Base-by-base conservation (phyloP, 2,329 filamentous ascomycete species). In the Trichoderma sp. region DNA sequence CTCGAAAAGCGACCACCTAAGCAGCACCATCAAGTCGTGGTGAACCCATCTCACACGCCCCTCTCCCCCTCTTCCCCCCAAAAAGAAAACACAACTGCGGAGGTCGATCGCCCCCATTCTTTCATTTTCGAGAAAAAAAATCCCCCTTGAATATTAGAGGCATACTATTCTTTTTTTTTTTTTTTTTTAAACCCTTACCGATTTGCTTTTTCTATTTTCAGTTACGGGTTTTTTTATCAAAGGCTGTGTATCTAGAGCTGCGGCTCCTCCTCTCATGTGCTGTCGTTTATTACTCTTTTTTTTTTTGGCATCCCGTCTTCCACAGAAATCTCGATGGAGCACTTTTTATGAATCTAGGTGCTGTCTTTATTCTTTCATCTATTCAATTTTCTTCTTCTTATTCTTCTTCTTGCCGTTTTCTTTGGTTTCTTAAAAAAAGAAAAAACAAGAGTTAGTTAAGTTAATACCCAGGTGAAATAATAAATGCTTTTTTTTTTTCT, bases 1-100 rank as follows among this genome's bases (percentile, higher is more conserved):
- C 89, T 69, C 87, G 89, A 71, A 92, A 92, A 78, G 89, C 45
- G 1, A 17, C 27, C 15, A 29, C 52, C 22, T 65, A 65, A 65
- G 61, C 61, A 57, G n/a, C n/a, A n/a, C n/a, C 27, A 35, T 25
- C 13, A 27, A 34, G 27, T 60, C 29, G 39, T 56, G 10, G 34
- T 32, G 22, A 13, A 52, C 45, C 19, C 39, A 48, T 7, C 57
- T 39, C 7, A 6, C 54, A 13, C 17, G 15, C 25, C 22, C 29
- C 13, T n/a, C 27, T 12, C 60, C 22, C 48, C 48, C 22, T 15
- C n/a, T 9, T 3, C 22, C 19, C 13, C 29, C 8, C 42, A 4
- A 13, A 50, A 32, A 60, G 19, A 9, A 45, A 59, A 29, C 15
- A 59, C 35, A 45, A 34, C 29, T 22, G 12, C 27, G 34, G 52